phyloP scores from a whole-genome alignment of 2,329 filamentous ascomycete species.

The Colletotrichum sojae region DNA sequence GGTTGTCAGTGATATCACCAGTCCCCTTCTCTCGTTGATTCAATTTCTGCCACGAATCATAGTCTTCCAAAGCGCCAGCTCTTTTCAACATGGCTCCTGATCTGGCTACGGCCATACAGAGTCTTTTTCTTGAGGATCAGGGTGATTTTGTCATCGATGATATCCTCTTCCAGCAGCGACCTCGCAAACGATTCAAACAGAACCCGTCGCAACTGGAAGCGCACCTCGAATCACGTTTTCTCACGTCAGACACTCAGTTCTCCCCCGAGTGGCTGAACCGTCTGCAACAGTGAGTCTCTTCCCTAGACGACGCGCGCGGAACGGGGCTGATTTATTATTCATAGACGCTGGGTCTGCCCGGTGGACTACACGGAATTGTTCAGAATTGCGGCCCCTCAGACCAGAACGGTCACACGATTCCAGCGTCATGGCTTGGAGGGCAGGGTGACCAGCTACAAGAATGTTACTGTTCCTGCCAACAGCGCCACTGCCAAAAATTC shows the following conservation, averaged over 20 bases:
- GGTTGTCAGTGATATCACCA: no score
- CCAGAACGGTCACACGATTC: slow-evolving; percentile 94
- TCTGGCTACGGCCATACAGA: slow-evolving; percentile 35
- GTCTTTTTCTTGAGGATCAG: slow-evolving; percentile 33
- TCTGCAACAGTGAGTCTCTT: slow-evolving; percentile 77
- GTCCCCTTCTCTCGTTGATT: no score
- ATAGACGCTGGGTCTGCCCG: slow-evolving; percentile 80
- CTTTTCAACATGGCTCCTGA: slow-evolving; percentile 35
- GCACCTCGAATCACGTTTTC: slow-evolving; percentile 81
- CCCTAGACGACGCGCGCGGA: not conserved
- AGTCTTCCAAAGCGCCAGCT: not conserved
- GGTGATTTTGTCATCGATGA: slow-evolving; percentile 63
- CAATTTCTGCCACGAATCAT: not conserved
- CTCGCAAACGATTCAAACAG: slow-evolving; percentile 61
- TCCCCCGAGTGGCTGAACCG: slow-evolving; percentile 88
- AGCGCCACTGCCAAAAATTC: slow-evolving; percentile 96
- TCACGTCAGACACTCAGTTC: slow-evolving; percentile 85
- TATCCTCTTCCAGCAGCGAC: slow-evolving; percentile 64
- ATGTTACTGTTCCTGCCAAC: slow-evolving; percentile 91
- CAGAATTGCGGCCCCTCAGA: slow-evolving; percentile 89
- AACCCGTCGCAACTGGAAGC: slow-evolving; percentile 75
- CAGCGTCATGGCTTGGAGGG: slow-evolving; percentile 92
- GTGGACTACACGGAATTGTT: slow-evolving; percentile 88
- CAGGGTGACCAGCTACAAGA: slow-evolving; percentile 91
- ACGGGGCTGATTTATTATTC: slow-evolving; percentile 4